Percentiles rank a stretch among this genome's conserved stretches.
These are phyloP conservation scores for Penicillium aurantiogriseum DNA, from an alignment of 2,329 filamentous ascomycete genomes.

Conservation along the genomic window DNA sequence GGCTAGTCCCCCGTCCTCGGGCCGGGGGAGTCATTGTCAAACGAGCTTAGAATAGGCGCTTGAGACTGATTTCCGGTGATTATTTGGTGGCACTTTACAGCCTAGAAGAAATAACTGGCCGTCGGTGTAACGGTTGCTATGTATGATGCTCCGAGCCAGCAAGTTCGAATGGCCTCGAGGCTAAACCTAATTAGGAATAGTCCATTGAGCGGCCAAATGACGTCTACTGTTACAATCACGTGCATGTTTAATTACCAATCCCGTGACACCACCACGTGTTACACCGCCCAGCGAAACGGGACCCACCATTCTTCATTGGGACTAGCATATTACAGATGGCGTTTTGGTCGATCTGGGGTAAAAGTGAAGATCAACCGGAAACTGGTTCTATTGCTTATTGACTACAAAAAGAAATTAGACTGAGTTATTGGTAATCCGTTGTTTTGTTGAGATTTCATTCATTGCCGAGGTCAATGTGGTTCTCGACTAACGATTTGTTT, in stretches of 20 bases:
- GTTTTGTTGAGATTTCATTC: not conserved
- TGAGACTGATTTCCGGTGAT: not conserved
- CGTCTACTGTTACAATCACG: conserved; percentile 5
- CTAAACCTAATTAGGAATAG: conserved; percentile 10
- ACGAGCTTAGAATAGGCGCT: not conserved
- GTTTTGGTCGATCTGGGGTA: conserved; percentile 25
- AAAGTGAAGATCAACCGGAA: conserved; percentile 10
- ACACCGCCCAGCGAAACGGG: not conserved
- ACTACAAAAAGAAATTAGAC: not conserved
- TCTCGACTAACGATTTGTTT: not conserved
- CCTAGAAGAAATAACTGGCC: not conserved
- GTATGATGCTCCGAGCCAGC: conserved; percentile 8
- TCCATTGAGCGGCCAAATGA: not conserved
- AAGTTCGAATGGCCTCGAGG: conserved; percentile 3
- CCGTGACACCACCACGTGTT: conserved; percentile 22
- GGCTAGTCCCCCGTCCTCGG: conserved; percentile 34
- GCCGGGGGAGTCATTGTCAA: conserved; percentile 30
- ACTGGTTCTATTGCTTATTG: not conserved
- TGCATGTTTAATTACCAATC: not conserved
- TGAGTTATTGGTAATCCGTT: not conserved
- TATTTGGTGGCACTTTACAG: not conserved
- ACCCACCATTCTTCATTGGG: not conserved
- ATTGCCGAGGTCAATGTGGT: not conserved
- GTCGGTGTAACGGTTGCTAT: not conserved
- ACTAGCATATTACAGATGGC: not conserved